Evolutionary conservation across 208 protist genomes (phyloP), one percentile per base, ranked within the genome.

Genomic region (Tritrichomonas foetus): DNA sequence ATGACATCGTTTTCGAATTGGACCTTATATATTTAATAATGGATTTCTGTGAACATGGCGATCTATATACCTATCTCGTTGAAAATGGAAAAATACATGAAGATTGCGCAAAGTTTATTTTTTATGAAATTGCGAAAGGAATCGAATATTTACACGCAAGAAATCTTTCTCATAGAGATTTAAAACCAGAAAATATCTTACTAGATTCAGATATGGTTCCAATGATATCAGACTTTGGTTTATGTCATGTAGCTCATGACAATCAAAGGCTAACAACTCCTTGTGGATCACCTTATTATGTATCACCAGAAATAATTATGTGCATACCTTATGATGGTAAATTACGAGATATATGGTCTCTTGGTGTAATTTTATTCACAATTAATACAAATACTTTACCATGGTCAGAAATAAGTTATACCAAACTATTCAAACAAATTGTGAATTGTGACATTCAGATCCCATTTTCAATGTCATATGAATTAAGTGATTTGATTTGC

Each of bases 151-250:
- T 82, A 9, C 74, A 82, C 41, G 33, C n/a, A 14, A 33, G 41
- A 33, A 50, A 82, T 36, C 47, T 82, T 53, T 25, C 74, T 50
- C 41, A 82, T 36, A 3, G 74, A 50, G 74, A 82, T 30, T 50
- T 82, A 11, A 82, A 82, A 25, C 74, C 74, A 20, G 74, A 82
- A 50, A 82, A 82, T 53, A 82, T 82, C 30, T 25, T 82, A 20
- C 1, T 82, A 22, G 74, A 82, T 50, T 11, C 33, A 50, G 33
- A 50, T 14, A 25, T 82, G 11, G 50, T 50, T 30, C 14, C 41
- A n/a, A 82, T 50, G 30, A 25, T 82, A 3, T 20, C 74, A 20
- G 33, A 82, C 30, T 82, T 82, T 36, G 33, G 74, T 50, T 36
- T 82, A 14, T 82, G 74, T 82, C 74, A 82, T 20, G 0, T 20